Percentiles rank a stretch among this genome's conserved stretches.
Conservation (phyloP, 306 rosid species). For the Ormosia semicastrata region DNA sequence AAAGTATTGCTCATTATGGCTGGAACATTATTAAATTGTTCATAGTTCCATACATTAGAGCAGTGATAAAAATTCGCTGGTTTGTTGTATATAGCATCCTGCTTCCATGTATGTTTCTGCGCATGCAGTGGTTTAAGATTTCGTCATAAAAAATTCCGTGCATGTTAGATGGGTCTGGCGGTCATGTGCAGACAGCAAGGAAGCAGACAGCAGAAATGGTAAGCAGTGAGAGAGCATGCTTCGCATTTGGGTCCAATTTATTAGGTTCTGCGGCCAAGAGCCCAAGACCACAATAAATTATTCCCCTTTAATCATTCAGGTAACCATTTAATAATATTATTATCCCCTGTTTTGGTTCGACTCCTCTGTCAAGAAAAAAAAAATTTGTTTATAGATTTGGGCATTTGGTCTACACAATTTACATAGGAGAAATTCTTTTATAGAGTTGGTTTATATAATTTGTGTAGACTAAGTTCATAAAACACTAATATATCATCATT, state of each 20-base stretch:
- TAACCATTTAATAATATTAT: slow-evolving; percentile 39
- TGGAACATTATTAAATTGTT: background rate
- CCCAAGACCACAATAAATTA: slow-evolving; percentile 16
- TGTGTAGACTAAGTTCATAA: background rate
- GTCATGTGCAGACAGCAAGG: slow-evolving; percentile 53
- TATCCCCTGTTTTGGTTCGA: slow-evolving; percentile 20
- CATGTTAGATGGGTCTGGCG: slow-evolving; percentile 35
- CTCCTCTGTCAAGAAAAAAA: background rate
- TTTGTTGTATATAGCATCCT: slow-evolving; percentile 33
- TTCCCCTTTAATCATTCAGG: background rate
- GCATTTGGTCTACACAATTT: no score
- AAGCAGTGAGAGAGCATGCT: slow-evolving; percentile 25
- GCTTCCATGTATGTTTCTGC: slow-evolving; percentile 10
- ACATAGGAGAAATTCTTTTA: no score
- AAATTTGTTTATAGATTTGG: no score
- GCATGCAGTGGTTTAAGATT: slow-evolving; percentile 17
- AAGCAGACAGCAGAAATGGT: slow-evolving; percentile 32
- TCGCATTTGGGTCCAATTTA: slow-evolving; percentile 36
- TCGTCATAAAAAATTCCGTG: background rate
- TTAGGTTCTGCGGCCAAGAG: slow-evolving; percentile 25
- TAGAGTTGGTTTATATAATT: no score
- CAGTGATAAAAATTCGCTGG: slow-evolving; percentile 7
- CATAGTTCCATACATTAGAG: slow-evolving; percentile 2
- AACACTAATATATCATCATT: background rate
- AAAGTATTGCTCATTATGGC: background rate